Base-by-base conservation (phyloP, 2,329 filamentous ascomycete genomes). In the Colletotrichum neosansevieriae region DNA sequence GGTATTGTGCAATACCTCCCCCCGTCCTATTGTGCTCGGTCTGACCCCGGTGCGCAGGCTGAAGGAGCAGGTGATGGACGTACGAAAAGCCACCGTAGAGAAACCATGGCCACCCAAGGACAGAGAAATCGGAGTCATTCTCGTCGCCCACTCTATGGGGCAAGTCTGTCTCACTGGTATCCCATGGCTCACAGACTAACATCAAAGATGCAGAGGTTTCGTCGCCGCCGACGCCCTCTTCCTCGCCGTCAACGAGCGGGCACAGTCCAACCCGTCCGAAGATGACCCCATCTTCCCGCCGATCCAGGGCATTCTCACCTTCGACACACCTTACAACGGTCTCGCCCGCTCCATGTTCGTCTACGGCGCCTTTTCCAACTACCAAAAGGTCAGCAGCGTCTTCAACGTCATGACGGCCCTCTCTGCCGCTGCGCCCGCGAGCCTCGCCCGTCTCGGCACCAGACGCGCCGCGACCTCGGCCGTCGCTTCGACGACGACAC, bases 111-210 rank as follows among this genome's bases (percentile, higher is more conserved):
- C 94, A 1, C 93, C 92, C 1, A 86, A 92, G 51, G 92, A 97
- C 72, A 90, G 92, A n/a, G 90, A 90, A 0, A 92, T 97, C 9
- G 91, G 91, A 67, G 91, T 94, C 3, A 84, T 97, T 44, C 84
- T 97, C 1, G 84, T 96, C 29, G 94, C 94, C 1, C 94, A 97
- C 78, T 94, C 92, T 3, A 97, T 90, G 91, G 91, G 91, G 85
- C 85, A 73, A 71, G 81, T 70, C 9, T 3, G 1, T 1, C n/a
- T 1, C 7, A 0, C 3, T 4, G 4, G 3, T 5, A 17, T 5
- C 0, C 1, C 3, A 12, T 32, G 1, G 7, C 24, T 1, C 36
- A 12, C 38, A 21, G 12, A n/a, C 69, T 73, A n/a, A 73, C 69
- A n/a, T n/a, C n/a, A n/a, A 40, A 1, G 4, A 19, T 3, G 2